Evolutionary conservation across 768 basidiomycete genomes (phyloP), one percentile per base, ranked within the genome.

Genomic region (Auriculariales sp.): DNA sequence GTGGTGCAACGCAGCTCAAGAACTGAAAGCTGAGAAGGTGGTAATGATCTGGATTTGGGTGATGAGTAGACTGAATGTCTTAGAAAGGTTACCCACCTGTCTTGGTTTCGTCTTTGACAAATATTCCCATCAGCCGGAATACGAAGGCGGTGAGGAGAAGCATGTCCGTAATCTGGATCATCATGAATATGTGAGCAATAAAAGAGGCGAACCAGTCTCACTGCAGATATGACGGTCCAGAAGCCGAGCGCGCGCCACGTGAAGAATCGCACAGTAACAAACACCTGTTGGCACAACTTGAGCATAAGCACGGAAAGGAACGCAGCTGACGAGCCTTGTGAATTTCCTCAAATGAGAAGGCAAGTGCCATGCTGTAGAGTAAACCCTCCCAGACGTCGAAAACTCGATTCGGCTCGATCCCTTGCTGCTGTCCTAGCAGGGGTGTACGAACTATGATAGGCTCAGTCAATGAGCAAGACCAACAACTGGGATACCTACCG

Each of bases 191-290:
- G n/a, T 19, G 6, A 17, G 14, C 35, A 17, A 12, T 7, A 6
- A 6, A n/a, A n/a, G 6, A 36, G 22, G 35, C 35, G 35, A 39
- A n/a, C 9, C 2, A 39, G 12, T 24, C 19, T 4, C 22, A 44
- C 39, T 51, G 88, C 70, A 11, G 79, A 74, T 35, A 89, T 68
- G 25, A 74, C 55, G 50, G 75, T 77, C 89, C 87, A 90, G 61
- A 89, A 90, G 14, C 75, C 75, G 57, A 92, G 77, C 2, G 86
- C 81, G n/a, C 79, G 74, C 73, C 79, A 85, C 12, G 86, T 81
- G 29, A 82, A 82, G 55, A 90, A 80, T 2, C 75, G 69, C 17
- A 92, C 66, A 2, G 85, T 72, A 59, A 80, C 78, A 58, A 71
- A 79, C 49, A 86, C 70, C 87, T 90, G 52, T 0, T 45, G 17